Evolutionary conservation across 768 basidiomycete species (phyloP).

Genomic region (Hypholoma sublateritium): DNA sequence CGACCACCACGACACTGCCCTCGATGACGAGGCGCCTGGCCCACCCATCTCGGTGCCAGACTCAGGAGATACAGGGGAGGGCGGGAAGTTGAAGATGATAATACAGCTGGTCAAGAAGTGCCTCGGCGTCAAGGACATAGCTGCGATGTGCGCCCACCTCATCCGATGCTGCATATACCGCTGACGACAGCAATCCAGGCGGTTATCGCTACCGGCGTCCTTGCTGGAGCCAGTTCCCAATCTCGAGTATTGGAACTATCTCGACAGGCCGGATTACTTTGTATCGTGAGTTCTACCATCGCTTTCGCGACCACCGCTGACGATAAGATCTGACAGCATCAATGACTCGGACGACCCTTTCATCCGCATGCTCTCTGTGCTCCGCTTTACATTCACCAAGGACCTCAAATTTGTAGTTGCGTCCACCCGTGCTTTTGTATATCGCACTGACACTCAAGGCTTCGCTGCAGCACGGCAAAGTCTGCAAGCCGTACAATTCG

Average conservation of each 20-base stretch:
- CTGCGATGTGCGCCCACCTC: constrained; percentile 69
- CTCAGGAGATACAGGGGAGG: constrained; percentile 72
- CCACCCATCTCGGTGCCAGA: constrained; percentile 71
- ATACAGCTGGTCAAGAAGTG: constrained; percentile 88
- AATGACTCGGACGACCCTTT: constrained; percentile 93
- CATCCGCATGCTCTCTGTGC: constrained; percentile 89
- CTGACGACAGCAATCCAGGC: constrained; percentile 45
- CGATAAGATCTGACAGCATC: constrained; percentile 51
- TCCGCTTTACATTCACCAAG: constrained; percentile 88
- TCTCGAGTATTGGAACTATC: constrained; percentile 94
- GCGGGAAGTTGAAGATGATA: constrained; percentile 93
- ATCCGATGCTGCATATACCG: background rate
- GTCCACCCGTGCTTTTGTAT: constrained; percentile 27
- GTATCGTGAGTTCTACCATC: constrained; percentile 65
- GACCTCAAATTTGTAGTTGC: constrained; percentile 88
- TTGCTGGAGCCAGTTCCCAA: constrained; percentile 93
- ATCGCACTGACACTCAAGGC: background rate
- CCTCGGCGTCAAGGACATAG: constrained; percentile 93
- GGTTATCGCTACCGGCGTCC: constrained; percentile 89
- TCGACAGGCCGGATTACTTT: constrained; percentile 89
- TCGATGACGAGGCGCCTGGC: constrained; percentile 50
- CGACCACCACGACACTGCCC: constrained; percentile 8
- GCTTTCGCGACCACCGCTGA: background rate
- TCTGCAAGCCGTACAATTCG: constrained; percentile 92
- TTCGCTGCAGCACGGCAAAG: constrained; percentile 70